phyloP scores from a whole-genome alignment of 2,329 filamentous ascomycete genomes.

The Penicillium sp. region DNA sequence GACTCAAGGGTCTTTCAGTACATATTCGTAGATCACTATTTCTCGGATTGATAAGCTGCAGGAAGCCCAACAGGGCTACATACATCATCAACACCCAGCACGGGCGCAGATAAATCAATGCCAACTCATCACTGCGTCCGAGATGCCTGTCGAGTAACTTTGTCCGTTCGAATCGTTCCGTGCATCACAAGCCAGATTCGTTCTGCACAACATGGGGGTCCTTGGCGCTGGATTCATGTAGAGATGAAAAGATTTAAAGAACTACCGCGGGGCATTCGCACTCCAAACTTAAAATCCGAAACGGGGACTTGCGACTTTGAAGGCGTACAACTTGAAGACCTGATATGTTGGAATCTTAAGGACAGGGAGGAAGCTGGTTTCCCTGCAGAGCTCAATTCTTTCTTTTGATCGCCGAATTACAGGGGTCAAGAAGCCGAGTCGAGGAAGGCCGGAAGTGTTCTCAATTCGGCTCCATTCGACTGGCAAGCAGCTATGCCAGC shows the following conservation, averaged over 20 bases:
- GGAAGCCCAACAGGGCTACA: constrained; percentile 19
- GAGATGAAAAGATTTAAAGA: constrained; percentile 8
- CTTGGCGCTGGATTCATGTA: constrained; percentile 28
- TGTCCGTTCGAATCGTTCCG: constrained; percentile 7
- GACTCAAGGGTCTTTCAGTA: background rate
- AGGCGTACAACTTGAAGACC: too few species aligned
- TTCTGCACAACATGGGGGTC: constrained; percentile 29
- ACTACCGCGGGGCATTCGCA: constrained; percentile 12
- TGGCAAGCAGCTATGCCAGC: constrained; percentile 83
- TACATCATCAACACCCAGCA: constrained; percentile 5
- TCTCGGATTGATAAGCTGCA: constrained; percentile 12
- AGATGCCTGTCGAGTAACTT: constrained; percentile 33
- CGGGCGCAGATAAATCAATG: constrained; percentile 27
- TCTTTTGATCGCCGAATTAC: constrained; percentile 30
- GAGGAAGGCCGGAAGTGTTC: constrained; percentile 9
- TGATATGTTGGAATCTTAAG: too few species aligned
- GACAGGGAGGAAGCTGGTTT: background rate
- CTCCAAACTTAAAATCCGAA: too few species aligned
- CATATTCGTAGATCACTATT: constrained; percentile 1
- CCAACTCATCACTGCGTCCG: constrained; percentile 75
- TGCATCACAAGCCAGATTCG: constrained; percentile 19
- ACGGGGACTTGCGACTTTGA: too few species aligned
- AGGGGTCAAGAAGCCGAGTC: constrained; percentile 11
- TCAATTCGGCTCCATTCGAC: constrained; percentile 42
- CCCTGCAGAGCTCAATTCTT: background rate